phyloP scores from a whole-genome alignment of 2,329 filamentous ascomycete species.

The Lasiodiplodia hormozganensis region DNA sequence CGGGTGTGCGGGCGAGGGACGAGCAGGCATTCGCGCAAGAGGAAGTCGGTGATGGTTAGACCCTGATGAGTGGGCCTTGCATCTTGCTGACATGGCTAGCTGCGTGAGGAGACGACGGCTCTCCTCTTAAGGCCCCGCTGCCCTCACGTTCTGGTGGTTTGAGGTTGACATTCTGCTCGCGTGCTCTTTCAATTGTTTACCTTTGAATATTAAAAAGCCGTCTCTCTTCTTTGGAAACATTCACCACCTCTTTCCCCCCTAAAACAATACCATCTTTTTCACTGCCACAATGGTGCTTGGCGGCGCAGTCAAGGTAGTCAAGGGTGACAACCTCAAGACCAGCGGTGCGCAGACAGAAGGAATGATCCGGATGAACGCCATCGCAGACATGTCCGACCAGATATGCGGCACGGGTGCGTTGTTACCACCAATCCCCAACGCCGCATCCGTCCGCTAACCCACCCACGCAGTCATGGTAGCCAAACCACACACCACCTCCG shows the following conservation, averaged over 20 bases:
- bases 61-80: not conserved
- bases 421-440: not conserved
- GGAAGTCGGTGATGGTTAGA: constrained; percentile 1
- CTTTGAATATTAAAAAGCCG: too few species aligned
- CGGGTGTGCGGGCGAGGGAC: not conserved
- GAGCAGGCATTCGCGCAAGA: not conserved
- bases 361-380: constrained; percentile 62
- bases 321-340: constrained; percentile 1
- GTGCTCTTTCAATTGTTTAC: not conserved
- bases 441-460: not conserved
- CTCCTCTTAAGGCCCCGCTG: not conserved
- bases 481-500: constrained; percentile 66
- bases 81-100: constrained; percentile 1
- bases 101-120: not conserved
- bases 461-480: constrained; percentile 65
- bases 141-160: not conserved
- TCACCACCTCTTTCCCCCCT: not conserved
- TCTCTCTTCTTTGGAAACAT: not conserved
- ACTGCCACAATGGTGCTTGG: constrained; percentile 18
- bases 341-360: constrained; percentile 56
- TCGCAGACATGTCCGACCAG: constrained; percentile 68
- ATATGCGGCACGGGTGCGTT: constrained; percentile 70
- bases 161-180: not conserved
- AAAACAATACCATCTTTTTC: not conserved
- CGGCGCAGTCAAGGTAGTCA: constrained; percentile 28